Evolutionary conservation across 2,329 filamentous ascomycete genomes (phyloP), one percentile per base, ranked within the genome.

Genomic region (Penicillium fuscoglaucum): DNA sequence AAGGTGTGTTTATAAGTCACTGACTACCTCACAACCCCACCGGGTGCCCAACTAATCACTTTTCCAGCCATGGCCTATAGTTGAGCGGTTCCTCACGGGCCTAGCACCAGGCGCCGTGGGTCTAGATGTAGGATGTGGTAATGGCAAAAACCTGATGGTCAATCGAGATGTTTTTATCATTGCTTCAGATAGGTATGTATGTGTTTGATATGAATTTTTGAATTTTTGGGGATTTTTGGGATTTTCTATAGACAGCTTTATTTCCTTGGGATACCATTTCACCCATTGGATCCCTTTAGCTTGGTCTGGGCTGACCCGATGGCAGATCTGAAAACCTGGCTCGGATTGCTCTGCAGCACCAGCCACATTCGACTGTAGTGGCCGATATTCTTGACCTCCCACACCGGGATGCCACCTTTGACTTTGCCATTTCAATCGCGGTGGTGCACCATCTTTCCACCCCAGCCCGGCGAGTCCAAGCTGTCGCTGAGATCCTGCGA

Each of bases 371-470:
- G 61, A 85, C 88, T 19, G 74, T 91, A 33, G 87, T 96, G 41
- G 93, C 93, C 37, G 93, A 98, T 74, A 89, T 87, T 50, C 82
- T 98, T 9, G 82, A 82, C n/a, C 83, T 97, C 21, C 95, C 95
- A 4, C 93, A 96, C 74, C 89, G 85, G 12, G 58, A 72, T 61
- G 69, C 67, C 19, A 66, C 58, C 68, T 90, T 90, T 72, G 93
- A 98, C 76, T 98, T 98, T 73, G 92, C 86, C 57, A 95, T 98
- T 65, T 95, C 89, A 69, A 93, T 99, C 69, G 95, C 95, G 48
- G 95, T 98, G 12, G 82, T 98, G 33, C 95, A 98, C 78, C 95
- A 99, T 78, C 81, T 98, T 52, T 96, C 91, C 15, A 96, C 93
- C 6, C 80, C 82, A 12, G 82, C 82, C 50, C 83, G 95, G 57